Evolutionary conservation across 495 filamentous ascomycete genomes (phyloP), one percentile per base, ranked within the genome.

Genomic region (Penicilliopsis zonata): DNA sequence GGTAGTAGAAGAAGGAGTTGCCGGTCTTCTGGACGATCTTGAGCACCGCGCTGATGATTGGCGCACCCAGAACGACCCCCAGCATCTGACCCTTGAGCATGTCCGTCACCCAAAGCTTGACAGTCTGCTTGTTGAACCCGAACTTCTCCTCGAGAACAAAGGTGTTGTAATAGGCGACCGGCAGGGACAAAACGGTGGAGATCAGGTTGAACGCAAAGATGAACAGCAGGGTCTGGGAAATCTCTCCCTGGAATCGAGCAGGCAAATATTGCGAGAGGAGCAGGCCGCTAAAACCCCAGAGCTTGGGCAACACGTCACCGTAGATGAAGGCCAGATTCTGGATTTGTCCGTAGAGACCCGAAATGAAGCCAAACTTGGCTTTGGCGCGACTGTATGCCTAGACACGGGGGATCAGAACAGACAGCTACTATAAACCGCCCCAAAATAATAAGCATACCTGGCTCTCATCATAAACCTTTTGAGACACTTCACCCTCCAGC

Each of bases 61-160:
- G 90, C 33, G 81, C 70, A 40, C 80, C 81, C 18, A 98, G 63
- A 31, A 74, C 75, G 42, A 88, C 63, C 33, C 76, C 72, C 26
- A 98, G 72, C 40, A 81, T 65, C 56, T 94, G 87, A 19, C 76
- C 74, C 70, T 96, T 98, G 59, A 95, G 59, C 67, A 92, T 76
- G 50, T 98, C 90, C 42, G 76, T 82, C 27, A 96, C 59, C 68
- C 86, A 98, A 3, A 95, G 67, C 57, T 77, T 78, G 23, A 82
- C 55, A 0, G 90, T 96, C 63, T 92, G 84, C 67, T 98, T 96
- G 58, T 98, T 98, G 71, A 98, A 98, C 15, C 90, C 92, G 53
- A 87, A 98, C 48, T 86, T 82, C 67, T 96, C 86, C 52, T 98
- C 90, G 26, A 96, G 68, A 24, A 94, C 82, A 50, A 98, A 98